Evolutionary conservation across 805 yeast species (phyloP), one percentile per base, ranked within the genome.

Genomic region (Candida ortonii): DNA sequence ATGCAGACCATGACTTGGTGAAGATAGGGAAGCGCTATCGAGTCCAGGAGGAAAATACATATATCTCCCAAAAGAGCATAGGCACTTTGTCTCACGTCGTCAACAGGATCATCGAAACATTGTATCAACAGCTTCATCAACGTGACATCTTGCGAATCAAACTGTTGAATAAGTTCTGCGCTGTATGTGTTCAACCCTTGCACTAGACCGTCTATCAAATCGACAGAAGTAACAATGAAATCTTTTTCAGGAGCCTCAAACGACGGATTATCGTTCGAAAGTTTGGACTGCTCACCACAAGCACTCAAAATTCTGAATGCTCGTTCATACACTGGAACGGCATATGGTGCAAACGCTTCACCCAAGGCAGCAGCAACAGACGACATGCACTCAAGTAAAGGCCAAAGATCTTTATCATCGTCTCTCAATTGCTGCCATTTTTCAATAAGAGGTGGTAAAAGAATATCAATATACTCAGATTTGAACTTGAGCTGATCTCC

Each of bases 11-110:
- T 61, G 14, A 85, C 63, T 28, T 72, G 70, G 43, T 68, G 68
- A 39, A 77, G 50, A 42, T 62, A 60, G 6, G 79, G 77, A 22
- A 46, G 61, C 12, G 76, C 70, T 15, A 75, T 59, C 25, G 65
- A 49, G 36, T 68, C 66, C 49, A 69, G 49, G 19, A 76, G 64
- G 55, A 59, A 71, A 43, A 80, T 86, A 7, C 89, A 84, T 59
- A 93, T 69, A 59, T 93, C 98, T 17, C 98, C 98, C 12, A 90
- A 54, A 20, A 93, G 64, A 0, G 97, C 97, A 63, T 80, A 87
- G 0, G 90, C 86, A 39, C 87, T 77, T 61, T 93, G 98, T 44
- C 97, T 74, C n/a, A 93, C 96, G 57, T 93, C 97, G 43, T 78
- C 79, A 16, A 70, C 73, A 4, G 76, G 72, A 56, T 87, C 95